Evolutionary conservation across 371 early-diverging fungal genomes (phyloP), one percentile per base, ranked within the genome.

Genomic region (Dinochytrium kinnereticum): DNA sequence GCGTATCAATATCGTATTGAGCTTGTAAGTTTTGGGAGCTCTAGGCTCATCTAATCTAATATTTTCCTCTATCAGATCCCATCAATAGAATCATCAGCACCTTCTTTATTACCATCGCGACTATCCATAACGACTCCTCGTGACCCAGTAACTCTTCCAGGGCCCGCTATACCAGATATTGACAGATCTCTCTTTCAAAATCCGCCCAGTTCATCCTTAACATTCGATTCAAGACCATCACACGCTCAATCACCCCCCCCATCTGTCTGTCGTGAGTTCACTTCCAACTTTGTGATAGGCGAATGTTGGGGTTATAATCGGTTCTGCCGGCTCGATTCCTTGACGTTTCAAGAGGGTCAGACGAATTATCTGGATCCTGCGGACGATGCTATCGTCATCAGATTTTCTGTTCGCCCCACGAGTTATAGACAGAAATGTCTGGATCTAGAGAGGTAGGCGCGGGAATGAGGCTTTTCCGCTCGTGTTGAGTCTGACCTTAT

Each of bases 241-340:
- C n/a, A n/a, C 19, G 44, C 19, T 7, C 44, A 26, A 26, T 57
- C 57, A 44, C 19, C 57, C 30, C 15, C 7, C 10, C 26, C 57
- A 24, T 64, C 37, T n/a, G 30, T 75, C 1, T 24, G 44, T 1
- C 71, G 81, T 3, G 76, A 78, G 44, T 74, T 68, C 37, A 55
- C 66, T 1, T 75, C 79, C 13, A 72, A 65, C 28, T 78, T 81
- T 39, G 37, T 57, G 7, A 38, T 34, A 0, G 81, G 81, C 53
- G 79, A 78, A 38, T 72, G 74, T 36, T 74, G 76, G 74, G 81
- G 81, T 1, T 81, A 77, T 59, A 75, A 75, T 28, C 74, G 72
- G 28, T 81, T 81, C 57, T 75, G 68, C 55, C 77, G 68, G 0
- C 38, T 81, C n/a, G 49, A 49, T 13, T 13, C n/a, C n/a, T n/a